phyloP scores from a whole-genome alignment of 1,284 basidiomycete genomes.

The Moesziomyces parantarcticus region DNA sequence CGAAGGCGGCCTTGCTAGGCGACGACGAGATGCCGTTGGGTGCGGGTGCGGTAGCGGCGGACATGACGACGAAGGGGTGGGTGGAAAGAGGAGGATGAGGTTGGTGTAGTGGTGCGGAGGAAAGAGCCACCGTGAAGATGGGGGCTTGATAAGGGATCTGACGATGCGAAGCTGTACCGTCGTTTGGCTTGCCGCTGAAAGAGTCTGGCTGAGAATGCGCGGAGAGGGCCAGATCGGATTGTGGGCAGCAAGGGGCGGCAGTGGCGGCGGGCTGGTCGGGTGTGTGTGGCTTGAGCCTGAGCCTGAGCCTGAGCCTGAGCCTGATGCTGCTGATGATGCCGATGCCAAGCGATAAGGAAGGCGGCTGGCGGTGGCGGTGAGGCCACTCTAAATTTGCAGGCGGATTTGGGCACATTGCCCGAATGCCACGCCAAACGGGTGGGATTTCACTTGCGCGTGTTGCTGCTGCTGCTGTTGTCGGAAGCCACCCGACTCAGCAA shows the following conservation, averaged over 20 bases:
- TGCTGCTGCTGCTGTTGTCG: neutral
- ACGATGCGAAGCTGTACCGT: neutral
- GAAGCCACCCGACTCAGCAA: neutral
- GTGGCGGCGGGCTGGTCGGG: no score
- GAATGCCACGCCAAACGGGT: no score
- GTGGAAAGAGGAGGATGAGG: constrained; percentile 1
- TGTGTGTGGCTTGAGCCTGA: neutral
- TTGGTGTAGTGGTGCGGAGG: constrained; percentile 3
- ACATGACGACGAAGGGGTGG: constrained; percentile 10
- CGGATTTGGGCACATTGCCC: no score
- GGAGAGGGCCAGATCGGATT: neutral
- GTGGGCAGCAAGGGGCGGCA: no score
- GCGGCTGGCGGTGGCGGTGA: neutral
- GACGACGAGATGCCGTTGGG: constrained; percentile 43
- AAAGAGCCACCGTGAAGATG: neutral
- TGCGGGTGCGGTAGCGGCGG: constrained; percentile 47
- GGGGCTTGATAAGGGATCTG: neutral
- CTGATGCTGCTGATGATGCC: neutral
- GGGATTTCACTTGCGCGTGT: no score
- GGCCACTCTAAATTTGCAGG: neutral
- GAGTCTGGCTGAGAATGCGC: neutral
- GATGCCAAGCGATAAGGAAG: neutral
- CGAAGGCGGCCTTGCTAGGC: constrained; percentile 41
- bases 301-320: no score
- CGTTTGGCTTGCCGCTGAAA: neutral